Base-by-base conservation (phyloP, 2,329 filamentous ascomycete genomes). In the Phialophora tarda region DNA sequence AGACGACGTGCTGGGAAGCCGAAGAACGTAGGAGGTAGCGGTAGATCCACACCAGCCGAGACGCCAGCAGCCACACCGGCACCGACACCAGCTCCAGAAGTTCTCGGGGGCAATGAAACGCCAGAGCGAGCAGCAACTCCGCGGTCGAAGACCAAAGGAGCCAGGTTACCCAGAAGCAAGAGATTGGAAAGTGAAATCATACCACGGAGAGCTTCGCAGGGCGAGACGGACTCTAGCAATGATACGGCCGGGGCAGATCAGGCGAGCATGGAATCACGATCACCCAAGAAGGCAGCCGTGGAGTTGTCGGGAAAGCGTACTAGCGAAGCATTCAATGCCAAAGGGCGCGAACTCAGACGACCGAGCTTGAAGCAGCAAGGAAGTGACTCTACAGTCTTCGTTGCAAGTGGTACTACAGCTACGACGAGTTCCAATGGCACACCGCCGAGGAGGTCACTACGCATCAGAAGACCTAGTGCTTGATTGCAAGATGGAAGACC, bases 361-460 rank as follows among this genome's bases (percentile, higher is more conserved):
- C 53, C 67, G 14, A 61, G 54, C 50, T 44, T 67, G 56, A 60
- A 48, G 30, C 55, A 26, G 28, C 58, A 68, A 53, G 65, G 59
- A 14, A 66, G 63, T 50, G 68, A 70, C 14, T 68, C 68, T 4
- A 60, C 65, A 11, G 57, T 67, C 30, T 63, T 68, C 21, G 38
- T 64, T 53, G 63, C 66, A 48, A 57, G 26, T 11, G 28, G 53
- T 55, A 32, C 53, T 5, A 8, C 53, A 55, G 11, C 17, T n/a
- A 28, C 28, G 28, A 55, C 26, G 11, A 53, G 23, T 55, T 21
- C 53, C 34, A 62, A 44, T 11, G 51, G 50, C 5, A 62, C 60
- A 32, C 60, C 68, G 21, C 65, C 63, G 24, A 65, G 68, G 59
- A 62, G 68, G 34, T 70, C 68, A 34, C 8, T 64, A 38, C 59